phyloP scores from a whole-genome alignment of 768 basidiomycete genomes.

The Tylopilus rubrobrunneus region DNA sequence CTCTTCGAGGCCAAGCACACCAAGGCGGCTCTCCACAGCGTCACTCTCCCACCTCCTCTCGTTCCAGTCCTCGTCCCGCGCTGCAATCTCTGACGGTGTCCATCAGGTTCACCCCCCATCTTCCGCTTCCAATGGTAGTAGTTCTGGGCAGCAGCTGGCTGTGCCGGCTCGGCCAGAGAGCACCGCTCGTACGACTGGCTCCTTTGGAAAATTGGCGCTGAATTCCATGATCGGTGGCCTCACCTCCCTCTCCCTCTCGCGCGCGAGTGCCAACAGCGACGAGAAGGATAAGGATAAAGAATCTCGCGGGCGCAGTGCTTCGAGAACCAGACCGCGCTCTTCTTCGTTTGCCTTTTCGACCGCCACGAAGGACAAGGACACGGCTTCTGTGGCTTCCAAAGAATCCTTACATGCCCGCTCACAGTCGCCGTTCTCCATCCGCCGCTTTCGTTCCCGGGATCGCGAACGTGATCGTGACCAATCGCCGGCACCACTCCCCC shows the following conservation, averaged over 20 bases:
- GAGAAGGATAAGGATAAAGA: conserved; percentile 44
- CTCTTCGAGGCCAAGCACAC: conserved; percentile 20
- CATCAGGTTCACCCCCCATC: conserved; percentile 18
- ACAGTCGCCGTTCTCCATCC: conserved; percentile 75
- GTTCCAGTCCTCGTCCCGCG: conserved; percentile 18
- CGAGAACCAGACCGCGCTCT: conserved; percentile 43
- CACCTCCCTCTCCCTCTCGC: conserved; percentile 59
- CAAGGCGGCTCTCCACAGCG: conserved; percentile 20
- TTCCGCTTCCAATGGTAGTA: conserved; percentile 5
- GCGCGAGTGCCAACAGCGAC: conserved; percentile 42
- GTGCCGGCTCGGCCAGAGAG: conserved; percentile 33
- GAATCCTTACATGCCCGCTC: conserved; percentile 64
- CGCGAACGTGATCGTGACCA: conserved; percentile 50
- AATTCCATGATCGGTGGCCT: conserved; percentile 69
- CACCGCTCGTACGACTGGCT: conserved; percentile 36
- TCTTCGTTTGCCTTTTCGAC: conserved; percentile 44
- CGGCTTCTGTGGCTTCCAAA: conserved; percentile 41
- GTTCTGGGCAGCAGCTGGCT: conserved; percentile 1
- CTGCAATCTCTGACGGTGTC: conserved; percentile 12
- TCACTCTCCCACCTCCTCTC: conserved; percentile 26
- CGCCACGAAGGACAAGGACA: conserved; percentile 30
- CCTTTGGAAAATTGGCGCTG: conserved; percentile 62
- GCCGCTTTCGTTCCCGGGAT: conserved; percentile 58
- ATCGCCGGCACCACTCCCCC: conserved; percentile 53
- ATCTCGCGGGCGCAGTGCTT: conserved; percentile 47